These are phyloP conservation scores for Scytalidium lignicola DNA, from an alignment of 2,329 filamentous ascomycete genomes.

Conservation along the genomic window DNA sequence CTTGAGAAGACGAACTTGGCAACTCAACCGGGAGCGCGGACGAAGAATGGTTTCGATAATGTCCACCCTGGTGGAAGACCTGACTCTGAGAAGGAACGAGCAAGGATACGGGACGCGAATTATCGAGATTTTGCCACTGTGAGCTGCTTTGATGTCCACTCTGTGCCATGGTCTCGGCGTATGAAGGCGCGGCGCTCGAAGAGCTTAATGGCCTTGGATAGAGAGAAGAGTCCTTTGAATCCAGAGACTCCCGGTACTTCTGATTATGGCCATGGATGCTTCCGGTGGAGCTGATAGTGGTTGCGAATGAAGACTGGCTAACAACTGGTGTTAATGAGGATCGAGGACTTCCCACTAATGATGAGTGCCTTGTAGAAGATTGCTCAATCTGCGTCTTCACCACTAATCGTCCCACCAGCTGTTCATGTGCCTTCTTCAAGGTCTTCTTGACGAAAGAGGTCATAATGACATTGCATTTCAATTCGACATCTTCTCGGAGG, in stretches of 20 bases:
- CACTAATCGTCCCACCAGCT: conserved; percentile 61
- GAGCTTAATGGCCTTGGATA: conserved; percentile 9
- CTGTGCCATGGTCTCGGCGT: conserved; percentile 1
- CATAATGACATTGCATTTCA: conserved; percentile 75
- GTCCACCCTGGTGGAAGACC: background rate
- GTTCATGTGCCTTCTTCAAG: conserved; percentile 67
- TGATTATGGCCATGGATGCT: background rate
- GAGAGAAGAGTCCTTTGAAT: background rate
- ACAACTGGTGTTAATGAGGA: background rate
- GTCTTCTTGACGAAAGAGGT: conserved; percentile 76
- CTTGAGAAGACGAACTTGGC: background rate
- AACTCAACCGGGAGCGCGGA: background rate
- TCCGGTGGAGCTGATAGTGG: background rate
- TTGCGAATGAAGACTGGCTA: background rate
- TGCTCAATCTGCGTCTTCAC: conserved; percentile 39
- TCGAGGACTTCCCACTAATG: background rate
- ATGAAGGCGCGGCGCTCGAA: conserved; percentile 2
- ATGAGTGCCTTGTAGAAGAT: background rate
- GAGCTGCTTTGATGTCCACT: background rate
- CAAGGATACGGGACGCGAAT: background rate
- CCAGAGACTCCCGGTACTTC: background rate
- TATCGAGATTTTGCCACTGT: background rate
- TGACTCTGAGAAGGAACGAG: background rate
- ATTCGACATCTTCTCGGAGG: conserved; percentile 78
- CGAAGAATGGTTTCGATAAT: background rate